Conservation (phyloP, 2,329 filamentous ascomycete species). For the Zalaria obscura region DNA sequence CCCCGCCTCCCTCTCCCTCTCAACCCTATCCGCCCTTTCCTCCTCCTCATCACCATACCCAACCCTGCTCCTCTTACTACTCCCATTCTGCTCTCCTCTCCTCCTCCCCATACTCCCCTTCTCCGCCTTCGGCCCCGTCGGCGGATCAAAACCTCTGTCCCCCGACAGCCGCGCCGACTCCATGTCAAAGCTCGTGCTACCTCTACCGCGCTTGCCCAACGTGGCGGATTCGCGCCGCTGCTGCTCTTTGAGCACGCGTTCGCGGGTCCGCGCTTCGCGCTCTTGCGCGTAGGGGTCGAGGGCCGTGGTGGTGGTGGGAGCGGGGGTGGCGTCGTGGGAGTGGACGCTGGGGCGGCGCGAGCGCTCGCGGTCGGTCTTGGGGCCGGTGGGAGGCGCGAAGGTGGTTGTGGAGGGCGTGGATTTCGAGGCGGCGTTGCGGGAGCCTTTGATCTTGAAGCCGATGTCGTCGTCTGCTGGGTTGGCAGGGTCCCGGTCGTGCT, state of each 20-base stretch:
- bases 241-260: constrained; percentile 50
- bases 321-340: neutral
- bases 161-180: no score
- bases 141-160: constrained; percentile 14
- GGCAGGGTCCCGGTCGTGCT: constrained; percentile 6
- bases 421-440: constrained; percentile 6
- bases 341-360: neutral
- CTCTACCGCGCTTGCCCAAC: constrained; percentile 21
- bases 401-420: constrained; percentile 11
- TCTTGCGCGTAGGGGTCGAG: constrained; percentile 19
- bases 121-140: constrained; percentile 36
- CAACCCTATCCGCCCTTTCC: constrained; percentile 24
- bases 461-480: constrained; percentile 19
- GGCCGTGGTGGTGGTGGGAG: constrained; percentile 5
- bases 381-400: constrained; percentile 22
- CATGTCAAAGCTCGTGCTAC: no score
- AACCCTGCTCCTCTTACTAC: constrained; percentile 25
- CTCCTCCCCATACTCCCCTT: constrained; percentile 36
- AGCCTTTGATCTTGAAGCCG: constrained; percentile 35
- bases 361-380: constrained; percentile 13
- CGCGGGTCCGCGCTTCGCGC: constrained; percentile 15
- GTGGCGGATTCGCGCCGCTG: constrained; percentile 42
- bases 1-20: constrained; percentile 40
- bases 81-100: constrained; percentile 28
- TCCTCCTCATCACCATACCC: constrained; percentile 29